Percentiles rank a stretch among this genome's conserved stretches.
Evolutionary conservation across 148 eudicot species (phyloP).

Genomic region (Nyssa sinensis): DNA sequence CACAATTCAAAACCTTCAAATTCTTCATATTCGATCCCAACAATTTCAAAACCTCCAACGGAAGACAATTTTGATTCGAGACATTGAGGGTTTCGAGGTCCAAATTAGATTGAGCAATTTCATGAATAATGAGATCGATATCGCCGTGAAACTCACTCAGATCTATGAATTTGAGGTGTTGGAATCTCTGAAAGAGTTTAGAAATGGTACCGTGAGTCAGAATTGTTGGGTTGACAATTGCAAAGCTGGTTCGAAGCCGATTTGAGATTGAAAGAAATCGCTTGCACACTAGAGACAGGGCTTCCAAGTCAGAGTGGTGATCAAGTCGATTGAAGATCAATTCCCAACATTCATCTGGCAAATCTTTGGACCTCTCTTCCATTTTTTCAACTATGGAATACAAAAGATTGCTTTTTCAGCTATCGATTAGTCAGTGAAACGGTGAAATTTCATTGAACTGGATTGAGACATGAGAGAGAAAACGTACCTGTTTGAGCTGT

Average conservation of each 20-base stretch:
- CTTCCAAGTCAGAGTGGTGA: slow-evolving; percentile 41
- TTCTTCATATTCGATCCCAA: slow-evolving; percentile 19
- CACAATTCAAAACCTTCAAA: slow-evolving; percentile 38
- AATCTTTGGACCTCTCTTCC: slow-evolving; percentile 7
- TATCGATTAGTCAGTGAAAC: no score
- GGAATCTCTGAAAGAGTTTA: slow-evolving; percentile 42
- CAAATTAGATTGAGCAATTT: slow-evolving; percentile 26
- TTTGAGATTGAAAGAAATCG: slow-evolving; percentile 56
- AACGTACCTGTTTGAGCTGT: no score
- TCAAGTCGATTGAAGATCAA: slow-evolving; percentile 40
- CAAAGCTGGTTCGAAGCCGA: slow-evolving; percentile 40
- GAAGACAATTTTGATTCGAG: slow-evolving; percentile 30
- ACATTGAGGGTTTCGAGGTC: slow-evolving; percentile 37
- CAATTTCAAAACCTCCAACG: slow-evolving; percentile 21
- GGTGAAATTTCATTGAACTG: no score
- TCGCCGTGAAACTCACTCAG: slow-evolving; percentile 22
- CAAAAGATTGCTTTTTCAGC: no score
- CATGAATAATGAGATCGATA: slow-evolving; percentile 21
- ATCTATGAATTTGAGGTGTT: slow-evolving; percentile 42
- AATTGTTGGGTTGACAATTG: slow-evolving; percentile 29
- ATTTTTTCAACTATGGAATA: no score
- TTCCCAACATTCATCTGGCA: slow-evolving; percentile 75
- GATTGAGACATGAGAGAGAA: no score
- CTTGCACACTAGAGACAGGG: slow-evolving; percentile 51
- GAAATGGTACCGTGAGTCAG: slow-evolving; percentile 32